Evolutionary conservation across 257 asterid species (phyloP).

Genomic region (Salvia splendens): DNA sequence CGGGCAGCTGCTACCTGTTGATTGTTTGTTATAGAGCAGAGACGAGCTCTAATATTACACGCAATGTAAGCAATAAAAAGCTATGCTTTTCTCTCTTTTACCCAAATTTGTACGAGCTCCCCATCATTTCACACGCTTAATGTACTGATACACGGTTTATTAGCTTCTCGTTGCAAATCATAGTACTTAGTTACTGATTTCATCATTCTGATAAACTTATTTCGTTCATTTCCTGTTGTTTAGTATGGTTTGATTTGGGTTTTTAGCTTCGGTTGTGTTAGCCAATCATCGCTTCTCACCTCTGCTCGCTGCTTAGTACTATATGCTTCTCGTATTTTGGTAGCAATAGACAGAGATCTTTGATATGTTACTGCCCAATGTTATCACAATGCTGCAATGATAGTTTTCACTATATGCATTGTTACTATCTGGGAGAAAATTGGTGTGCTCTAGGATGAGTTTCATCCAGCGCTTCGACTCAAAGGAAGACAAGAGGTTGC

Average conservation of each 20-base stretch:
- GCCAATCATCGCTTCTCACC: not conserved
- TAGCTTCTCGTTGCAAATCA: slow-evolving; percentile 17
- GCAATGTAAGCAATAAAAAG: slow-evolving; percentile 32
- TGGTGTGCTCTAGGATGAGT: not conserved
- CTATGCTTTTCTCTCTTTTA: not conserved
- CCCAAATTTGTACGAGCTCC: slow-evolving; percentile 21
- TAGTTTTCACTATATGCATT: not conserved
- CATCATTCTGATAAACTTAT: not conserved
- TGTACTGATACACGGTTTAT: slow-evolving; percentile 6
- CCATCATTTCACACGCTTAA: slow-evolving; percentile 5
- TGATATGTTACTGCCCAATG: not conserved
- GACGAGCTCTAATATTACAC: slow-evolving; percentile 28
- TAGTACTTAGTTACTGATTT: not conserved
- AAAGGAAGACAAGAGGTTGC: no score
- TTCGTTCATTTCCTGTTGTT: no score
- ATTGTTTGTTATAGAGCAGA: slow-evolving; percentile 26
- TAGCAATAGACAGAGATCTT: not conserved
- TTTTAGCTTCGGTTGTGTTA: no score
- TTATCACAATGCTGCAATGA: not conserved
- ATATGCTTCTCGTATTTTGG: not conserved
- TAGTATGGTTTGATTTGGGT: no score
- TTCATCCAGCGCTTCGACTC: not conserved
- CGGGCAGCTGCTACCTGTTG: slow-evolving; percentile 10
- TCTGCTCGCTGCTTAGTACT: not conserved
- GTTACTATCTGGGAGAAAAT: not conserved